Conservation (phyloP, 306 rosid species). For the Malus sylvestris region DNA sequence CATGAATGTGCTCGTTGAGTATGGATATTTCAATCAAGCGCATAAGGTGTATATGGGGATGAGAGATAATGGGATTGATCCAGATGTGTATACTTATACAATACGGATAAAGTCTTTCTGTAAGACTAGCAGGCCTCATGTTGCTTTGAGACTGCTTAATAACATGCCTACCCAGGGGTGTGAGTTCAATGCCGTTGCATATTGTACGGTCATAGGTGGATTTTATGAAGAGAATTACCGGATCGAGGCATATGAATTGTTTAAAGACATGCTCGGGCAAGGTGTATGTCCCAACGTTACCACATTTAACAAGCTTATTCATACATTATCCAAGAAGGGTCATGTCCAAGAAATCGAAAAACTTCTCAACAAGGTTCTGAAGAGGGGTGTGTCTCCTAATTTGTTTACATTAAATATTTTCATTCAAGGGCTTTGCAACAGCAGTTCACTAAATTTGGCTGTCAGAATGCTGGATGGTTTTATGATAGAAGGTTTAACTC, state of each 20-base stretch:
- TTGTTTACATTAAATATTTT: conserved; percentile 77
- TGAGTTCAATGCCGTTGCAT: conserved; percentile 63
- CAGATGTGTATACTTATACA: conserved; percentile 77
- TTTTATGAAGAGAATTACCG: conserved; percentile 42
- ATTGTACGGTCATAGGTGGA: conserved; percentile 71
- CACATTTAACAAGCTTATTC: conserved; percentile 78
- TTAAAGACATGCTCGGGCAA: conserved; percentile 56
- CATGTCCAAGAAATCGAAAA: conserved; percentile 53
- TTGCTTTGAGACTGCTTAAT: conserved; percentile 61
- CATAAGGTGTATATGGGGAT: conserved; percentile 79
- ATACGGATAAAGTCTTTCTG: conserved; percentile 80
- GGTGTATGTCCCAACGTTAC: conserved; percentile 51
- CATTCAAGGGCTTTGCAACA: conserved; percentile 67
- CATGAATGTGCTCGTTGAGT: conserved; percentile 69
- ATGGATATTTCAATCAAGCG: conserved; percentile 53
- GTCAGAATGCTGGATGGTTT: conserved; percentile 41
- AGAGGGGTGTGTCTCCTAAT: conserved; percentile 72
- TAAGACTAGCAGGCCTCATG: conserved; percentile 61
- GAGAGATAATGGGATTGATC: conserved; percentile 51
- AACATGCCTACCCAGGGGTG: conserved; percentile 70
- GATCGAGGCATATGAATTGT: conserved; percentile 49
- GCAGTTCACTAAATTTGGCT: conserved; percentile 47
- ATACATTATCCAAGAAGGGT: conserved; percentile 67
- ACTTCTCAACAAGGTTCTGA: conserved; percentile 65
- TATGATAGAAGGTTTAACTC: conserved; percentile 47